Percentiles rank a stretch among this genome's conserved stretches.
phyloP scores from a whole-genome alignment of 1,139 yeast species.

The Suzukiozyma palmioleophila region DNA sequence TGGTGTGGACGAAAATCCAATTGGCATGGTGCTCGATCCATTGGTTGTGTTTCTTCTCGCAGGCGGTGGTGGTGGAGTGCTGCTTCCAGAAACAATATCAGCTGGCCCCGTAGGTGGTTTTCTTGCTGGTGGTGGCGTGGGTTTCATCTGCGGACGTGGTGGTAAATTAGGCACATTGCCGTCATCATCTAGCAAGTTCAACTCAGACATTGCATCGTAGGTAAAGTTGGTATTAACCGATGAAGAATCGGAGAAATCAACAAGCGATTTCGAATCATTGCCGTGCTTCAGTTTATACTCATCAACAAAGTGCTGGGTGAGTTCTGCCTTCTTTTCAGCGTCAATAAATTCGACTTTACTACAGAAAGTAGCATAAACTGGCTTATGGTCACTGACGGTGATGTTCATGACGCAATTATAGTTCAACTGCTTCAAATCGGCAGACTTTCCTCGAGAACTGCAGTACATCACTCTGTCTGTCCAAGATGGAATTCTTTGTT shows the following conservation, averaged over 20 bases:
- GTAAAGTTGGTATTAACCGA: conserved; percentile 18
- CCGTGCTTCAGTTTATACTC: conserved; percentile 30
- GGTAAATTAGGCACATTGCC: conserved; percentile 16
- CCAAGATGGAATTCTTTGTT: conserved; percentile 94
- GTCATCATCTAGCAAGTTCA: conserved; percentile 32
- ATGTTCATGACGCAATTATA: conserved; percentile 56
- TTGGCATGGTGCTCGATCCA: conserved; percentile 17
- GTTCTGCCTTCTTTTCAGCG: conserved; percentile 23
- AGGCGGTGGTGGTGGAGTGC: conserved; percentile 28
- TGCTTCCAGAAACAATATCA: conserved; percentile 9
- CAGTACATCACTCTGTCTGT: conserved; percentile 78
- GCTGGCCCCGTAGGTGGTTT: conserved; percentile 39
- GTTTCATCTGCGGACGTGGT: conserved; percentile 17
- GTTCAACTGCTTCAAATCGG: conserved; percentile 49
- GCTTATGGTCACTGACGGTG: conserved; percentile 83
- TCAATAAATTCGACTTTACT: conserved; percentile 65
- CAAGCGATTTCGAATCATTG: conserved; percentile 13
- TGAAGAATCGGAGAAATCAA: conserved; percentile 16
- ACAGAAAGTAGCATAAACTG: conserved; percentile 74
- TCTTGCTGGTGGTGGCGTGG: conserved; percentile 19
- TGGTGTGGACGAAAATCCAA: conserved; percentile 38
- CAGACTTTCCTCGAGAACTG: conserved; percentile 36
- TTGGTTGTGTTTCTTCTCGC: conserved; percentile 14
- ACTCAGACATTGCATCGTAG: conserved; percentile 30
- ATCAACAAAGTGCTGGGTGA: conserved; percentile 30